These are phyloP conservation scores for Teratosphaeria zuluensis DNA, from an alignment of 2,329 filamentous ascomycete species.

Conservation along the genomic window DNA sequence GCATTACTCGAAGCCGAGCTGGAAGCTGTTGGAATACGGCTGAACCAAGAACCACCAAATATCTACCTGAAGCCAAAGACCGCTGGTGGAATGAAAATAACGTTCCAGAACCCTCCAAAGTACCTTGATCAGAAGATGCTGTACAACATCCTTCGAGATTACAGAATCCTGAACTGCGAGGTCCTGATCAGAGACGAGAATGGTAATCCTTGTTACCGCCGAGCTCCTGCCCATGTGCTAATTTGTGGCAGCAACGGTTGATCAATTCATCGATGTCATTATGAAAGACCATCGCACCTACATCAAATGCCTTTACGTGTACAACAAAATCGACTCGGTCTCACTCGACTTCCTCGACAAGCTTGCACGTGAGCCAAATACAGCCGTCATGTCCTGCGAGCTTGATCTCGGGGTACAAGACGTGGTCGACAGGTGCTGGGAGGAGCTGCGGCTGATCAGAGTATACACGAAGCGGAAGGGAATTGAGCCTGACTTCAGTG, in stretches of 20 bases:
- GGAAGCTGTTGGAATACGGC: constrained; percentile 85
- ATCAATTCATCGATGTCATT: constrained; percentile 98
- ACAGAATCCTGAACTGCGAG: constrained; percentile 97
- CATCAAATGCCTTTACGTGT: constrained; percentile 88
- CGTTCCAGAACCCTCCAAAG: constrained; percentile 82
- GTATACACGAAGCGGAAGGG: constrained; percentile 97
- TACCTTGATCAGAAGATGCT: constrained; percentile 94
- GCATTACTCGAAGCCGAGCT: constrained; percentile 82
- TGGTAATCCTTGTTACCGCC: constrained; percentile 30
- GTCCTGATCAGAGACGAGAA: constrained; percentile 91
- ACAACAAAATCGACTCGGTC: constrained; percentile 98
- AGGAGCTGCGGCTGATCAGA: constrained; percentile 79
- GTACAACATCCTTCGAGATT: constrained; percentile 93
- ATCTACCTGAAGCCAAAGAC: constrained; percentile 96
- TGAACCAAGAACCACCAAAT: constrained; percentile 92
- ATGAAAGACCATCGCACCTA: constrained; percentile 99
- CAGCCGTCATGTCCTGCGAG: constrained; percentile 96
- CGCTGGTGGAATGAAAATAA: constrained; percentile 97
- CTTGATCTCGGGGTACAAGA: constrained; percentile 86
- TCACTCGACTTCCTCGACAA: constrained; percentile 88
- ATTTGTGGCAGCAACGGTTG: constrained; percentile 60
- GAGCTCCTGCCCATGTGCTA: not conserved
- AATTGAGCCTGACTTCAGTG: constrained; percentile 74
- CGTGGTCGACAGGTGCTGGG: constrained; percentile 90
- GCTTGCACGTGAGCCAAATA: constrained; percentile 84